Conservation (phyloP, 768 basidiomycete species). For the Artomyces pyxidatus region DNA sequence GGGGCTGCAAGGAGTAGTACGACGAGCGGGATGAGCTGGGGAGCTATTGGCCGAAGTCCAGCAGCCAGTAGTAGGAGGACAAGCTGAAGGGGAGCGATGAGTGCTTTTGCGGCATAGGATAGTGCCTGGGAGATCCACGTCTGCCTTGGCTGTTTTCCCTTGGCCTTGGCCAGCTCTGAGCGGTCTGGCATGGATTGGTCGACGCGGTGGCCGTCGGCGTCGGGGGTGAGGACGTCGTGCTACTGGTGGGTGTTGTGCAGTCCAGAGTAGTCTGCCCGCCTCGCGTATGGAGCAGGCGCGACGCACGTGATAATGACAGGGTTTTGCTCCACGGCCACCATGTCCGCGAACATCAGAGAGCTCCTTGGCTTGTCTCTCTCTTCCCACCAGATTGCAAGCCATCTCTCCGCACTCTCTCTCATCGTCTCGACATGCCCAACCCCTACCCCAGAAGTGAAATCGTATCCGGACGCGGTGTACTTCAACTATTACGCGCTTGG, state of each 20-base stretch:
- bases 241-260: not conserved
- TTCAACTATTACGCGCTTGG: conserved; percentile 78
- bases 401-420: conserved; percentile 29
- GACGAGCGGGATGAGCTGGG: conserved; percentile 56
- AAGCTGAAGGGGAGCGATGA: conserved; percentile 15
- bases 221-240: not conserved
- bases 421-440: conserved; percentile 13
- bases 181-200: not conserved
- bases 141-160: not conserved
- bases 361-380: conserved; percentile 48
- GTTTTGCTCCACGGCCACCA: conserved; percentile 8
- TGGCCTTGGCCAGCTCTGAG: not conserved
- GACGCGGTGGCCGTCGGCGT: not conserved
- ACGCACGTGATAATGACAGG: not conserved
- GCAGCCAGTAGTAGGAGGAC: conserved; percentile 19
- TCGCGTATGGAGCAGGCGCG: no score
- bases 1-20: conserved; percentile 59
- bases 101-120: not conserved
- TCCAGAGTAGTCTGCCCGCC: not conserved
- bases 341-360: conserved; percentile 18
- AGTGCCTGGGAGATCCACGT: not conserved
- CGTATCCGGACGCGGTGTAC: conserved; percentile 79
- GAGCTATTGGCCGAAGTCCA: conserved; percentile 40
- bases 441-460: conserved; percentile 57
- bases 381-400: conserved; percentile 34